Evolutionary conservation across 352 stramenopile species (phyloP), one percentile per base, ranked within the genome.

Genomic region (Globisporangium cystogenes): DNA sequence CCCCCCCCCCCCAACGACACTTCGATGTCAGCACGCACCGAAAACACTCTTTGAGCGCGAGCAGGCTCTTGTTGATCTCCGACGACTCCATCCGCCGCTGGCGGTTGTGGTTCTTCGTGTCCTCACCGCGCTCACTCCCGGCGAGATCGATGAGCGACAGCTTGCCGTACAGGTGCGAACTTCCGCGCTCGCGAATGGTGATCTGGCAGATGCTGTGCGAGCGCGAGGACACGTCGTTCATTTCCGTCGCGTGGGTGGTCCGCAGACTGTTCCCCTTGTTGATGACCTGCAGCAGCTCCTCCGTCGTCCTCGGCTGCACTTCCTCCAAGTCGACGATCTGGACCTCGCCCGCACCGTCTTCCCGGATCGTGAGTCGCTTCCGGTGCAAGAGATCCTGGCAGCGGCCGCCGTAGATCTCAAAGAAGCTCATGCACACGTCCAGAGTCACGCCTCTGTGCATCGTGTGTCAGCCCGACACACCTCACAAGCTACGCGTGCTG

Each of bases 21-120:
- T 36, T 14, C 24, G 4, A n/a, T 42, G 18, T 8, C 24, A 64
- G 15, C 2, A 54, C 61, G 27, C 49, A 87, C 64, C 96, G 77
- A 62, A 99, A 98, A 20, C 96, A 97, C 60, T 99, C 96, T 64
- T 99, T 99, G 27, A 99, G 63, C 8, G 96, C 95, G 27, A 99
- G 59, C 20, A 99, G 67, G 37, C 88, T 98, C 51, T 97, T 98
- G 66, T 99, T 99, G 56, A 99, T 99, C 67, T 99, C 96, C 6
- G 96, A 95, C 18, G 94, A 97, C 65, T 99, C 96, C 72, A 98
- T 84, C 26, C 96, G 76, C 14, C 93, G 96, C 47, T 96, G 87
- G 8, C 84, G 75, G 55, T 96, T 96, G 55, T 94, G 82, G 55
- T 96, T 97, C 50, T 88, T 93, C 8, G 94, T 99, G 67, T 99